Base-by-base conservation (phyloP, 2,329 filamentous ascomycete genomes). In the Cordyceps militaris region DNA sequence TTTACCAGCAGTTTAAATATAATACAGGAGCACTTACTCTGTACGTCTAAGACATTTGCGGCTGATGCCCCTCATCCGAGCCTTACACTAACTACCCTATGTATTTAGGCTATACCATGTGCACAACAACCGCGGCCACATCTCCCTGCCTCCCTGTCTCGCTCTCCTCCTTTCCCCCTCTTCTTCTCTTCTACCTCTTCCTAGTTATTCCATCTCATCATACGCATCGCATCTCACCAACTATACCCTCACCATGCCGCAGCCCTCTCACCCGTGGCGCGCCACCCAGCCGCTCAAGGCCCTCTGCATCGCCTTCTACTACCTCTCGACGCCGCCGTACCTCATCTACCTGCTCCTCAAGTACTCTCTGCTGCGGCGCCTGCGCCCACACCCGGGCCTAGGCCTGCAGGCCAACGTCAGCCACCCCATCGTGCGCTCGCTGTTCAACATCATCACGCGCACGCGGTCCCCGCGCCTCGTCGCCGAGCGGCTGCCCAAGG, bases 231-330 rank as follows among this genome's bases (percentile, higher is more conserved):
- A 26, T n/a, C 23, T 21, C 34, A 21, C 6, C 14, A 30, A 42
- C 16, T n/a, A 42, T 13, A 21, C 7, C 19, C 8, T 16, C 38
- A 21, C 36, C 23, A 53, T 53, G 50, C 50, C 50, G 16, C 50
- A 53, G n/a, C 36, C 50, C 11, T 21, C 36, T 2, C 36, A n/a
- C n/a, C 47, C 48, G 14, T 57, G 55, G 55, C 30, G 42, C 43
- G 55, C 55, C 19, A 44, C 38, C 11, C 56, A 58, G 49, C 56
- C 56, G 24, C 40, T 58, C 49, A 58, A 58, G 49, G 56, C 56
- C 7, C 40, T 58, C 11, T 58, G 44, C 38, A 53, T 58, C 21
- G 28, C 32, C 43, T 52, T 40, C 42, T 58, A 48, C 28, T 30
- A 40, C 24, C 30, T 58, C 13, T 40, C 32, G 8, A 40, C 43